Conservation (phyloP, 1,139 yeast species). For the Hansenula sp. region DNA sequence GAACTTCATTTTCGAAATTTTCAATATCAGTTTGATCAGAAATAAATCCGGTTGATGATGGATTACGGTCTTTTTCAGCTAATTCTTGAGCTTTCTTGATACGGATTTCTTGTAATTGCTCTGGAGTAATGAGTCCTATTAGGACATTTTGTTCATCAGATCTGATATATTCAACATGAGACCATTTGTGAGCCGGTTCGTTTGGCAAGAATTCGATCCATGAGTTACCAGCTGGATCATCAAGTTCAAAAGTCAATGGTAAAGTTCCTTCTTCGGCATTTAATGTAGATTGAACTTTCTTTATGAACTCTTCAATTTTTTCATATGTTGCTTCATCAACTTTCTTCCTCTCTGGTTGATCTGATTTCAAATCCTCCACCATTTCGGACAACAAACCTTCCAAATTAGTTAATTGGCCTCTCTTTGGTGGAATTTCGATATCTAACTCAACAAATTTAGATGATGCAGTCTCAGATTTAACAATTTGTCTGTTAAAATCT, state of each 20-base stretch:
- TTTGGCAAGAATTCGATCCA: slow-evolving; percentile 92
- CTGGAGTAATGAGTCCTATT: slow-evolving; percentile 82
- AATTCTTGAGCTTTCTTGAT: slow-evolving; percentile 28
- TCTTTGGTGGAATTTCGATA: slow-evolving; percentile 91
- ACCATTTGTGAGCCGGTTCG: slow-evolving; percentile 89
- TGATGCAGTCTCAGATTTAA: slow-evolving; percentile 85
- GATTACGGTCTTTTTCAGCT: slow-evolving; percentile 40
- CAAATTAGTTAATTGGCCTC: slow-evolving; percentile 88
- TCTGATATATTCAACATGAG: slow-evolving; percentile 77
- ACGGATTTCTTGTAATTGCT: slow-evolving; percentile 56
- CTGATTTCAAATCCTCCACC: slow-evolving; percentile 74
- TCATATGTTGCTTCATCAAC: slow-evolving; percentile 71
- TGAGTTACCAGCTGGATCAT: slow-evolving; percentile 97
- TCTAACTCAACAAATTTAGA: slow-evolving; percentile 82
- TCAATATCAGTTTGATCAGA: slow-evolving; percentile 78
- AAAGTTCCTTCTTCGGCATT: slow-evolving; percentile 62
- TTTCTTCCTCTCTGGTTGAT: slow-evolving; percentile 74
- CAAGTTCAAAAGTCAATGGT: slow-evolving; percentile 77
- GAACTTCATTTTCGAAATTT: slow-evolving; percentile 83
- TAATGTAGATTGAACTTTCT: slow-evolving; percentile 52
- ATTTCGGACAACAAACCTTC: slow-evolving; percentile 87
- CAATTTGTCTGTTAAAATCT: slow-evolving; percentile 87
- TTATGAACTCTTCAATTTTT: slow-evolving; percentile 68
- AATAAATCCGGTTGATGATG: slow-evolving; percentile 51
- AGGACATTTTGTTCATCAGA: slow-evolving; percentile 84